Conservation (phyloP, 2,329 filamentous ascomycete species). For the Fusarium hostae region DNA sequence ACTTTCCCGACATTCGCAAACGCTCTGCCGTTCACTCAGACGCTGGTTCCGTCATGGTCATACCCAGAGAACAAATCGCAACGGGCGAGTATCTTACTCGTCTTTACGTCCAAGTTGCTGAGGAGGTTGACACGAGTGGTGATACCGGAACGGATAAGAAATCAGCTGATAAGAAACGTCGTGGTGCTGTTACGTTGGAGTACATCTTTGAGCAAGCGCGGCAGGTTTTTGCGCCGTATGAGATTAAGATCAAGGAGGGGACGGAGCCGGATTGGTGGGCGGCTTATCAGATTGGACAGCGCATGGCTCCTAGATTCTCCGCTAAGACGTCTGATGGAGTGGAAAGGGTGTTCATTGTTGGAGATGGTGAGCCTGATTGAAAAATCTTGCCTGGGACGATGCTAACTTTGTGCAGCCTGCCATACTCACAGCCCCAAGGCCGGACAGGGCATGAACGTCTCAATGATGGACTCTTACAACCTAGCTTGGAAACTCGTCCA, state of each 20-base stretch:
- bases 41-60: slow-evolving; percentile 17
- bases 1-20: slow-evolving; percentile 19
- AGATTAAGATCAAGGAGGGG: slow-evolving; percentile 14
- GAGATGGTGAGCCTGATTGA: background rate
- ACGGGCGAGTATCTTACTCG: slow-evolving; percentile 12
- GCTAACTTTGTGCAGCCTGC: background rate
- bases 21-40: slow-evolving; percentile 12
- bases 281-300: slow-evolving; percentile 23
- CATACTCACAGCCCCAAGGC: slow-evolving; percentile 24
- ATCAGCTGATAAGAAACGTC: slow-evolving; percentile 17
- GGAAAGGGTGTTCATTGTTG: slow-evolving; percentile 17
- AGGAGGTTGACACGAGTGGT: background rate
- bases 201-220: slow-evolving; percentile 21
- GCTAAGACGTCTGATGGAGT: background rate
- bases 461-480: slow-evolving; percentile 25
- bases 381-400: accelerated
- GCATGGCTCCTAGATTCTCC: slow-evolving; percentile 10
- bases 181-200: slow-evolving; percentile 16
- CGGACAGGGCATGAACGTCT: slow-evolving; percentile 21
- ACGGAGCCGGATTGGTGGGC: slow-evolving; percentile 26
- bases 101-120: slow-evolving; percentile 12
- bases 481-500: slow-evolving; percentile 17
- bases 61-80: slow-evolving; percentile 12
- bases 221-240: slow-evolving; percentile 15
- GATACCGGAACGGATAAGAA: slow-evolving; percentile 13